phyloP scores from a whole-genome alignment of 2,329 filamentous ascomycete species.

The Colletotrichum trifolii region DNA sequence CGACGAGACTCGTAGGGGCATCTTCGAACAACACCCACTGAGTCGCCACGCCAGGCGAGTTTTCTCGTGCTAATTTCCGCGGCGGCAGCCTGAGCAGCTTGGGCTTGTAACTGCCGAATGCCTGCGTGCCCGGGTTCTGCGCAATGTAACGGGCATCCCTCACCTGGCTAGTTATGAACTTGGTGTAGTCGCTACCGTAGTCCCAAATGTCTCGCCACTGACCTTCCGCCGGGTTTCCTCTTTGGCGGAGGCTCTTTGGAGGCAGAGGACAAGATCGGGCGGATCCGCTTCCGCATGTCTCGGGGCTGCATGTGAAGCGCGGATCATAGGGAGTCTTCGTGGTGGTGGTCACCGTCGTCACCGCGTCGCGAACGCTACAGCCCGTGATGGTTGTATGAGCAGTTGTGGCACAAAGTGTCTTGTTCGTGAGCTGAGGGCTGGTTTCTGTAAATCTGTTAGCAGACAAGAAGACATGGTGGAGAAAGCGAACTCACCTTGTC shows the following conservation, averaged over 20 bases:
- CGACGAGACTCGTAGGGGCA: not conserved
- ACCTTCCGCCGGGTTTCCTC: not conserved
- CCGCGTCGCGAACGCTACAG: conserved; percentile 24
- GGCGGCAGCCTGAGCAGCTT: not conserved
- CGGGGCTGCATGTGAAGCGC: not conserved
- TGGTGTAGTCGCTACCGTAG: not conserved
- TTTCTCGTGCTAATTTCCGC: not conserved
- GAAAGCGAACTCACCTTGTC: conserved; percentile 9
- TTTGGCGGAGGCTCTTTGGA: not conserved
- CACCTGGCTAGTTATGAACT: not conserved
- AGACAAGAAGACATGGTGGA: not conserved
- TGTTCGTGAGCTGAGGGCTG: not conserved
- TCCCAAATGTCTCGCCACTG: not conserved
- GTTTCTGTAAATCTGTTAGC: not conserved
- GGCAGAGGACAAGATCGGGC: not conserved
- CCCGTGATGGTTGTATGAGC: conserved; percentile 23
- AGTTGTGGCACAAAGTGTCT: conserved; percentile 8
- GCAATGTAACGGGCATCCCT: not conserved
- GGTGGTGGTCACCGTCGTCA: conserved; percentile 6
- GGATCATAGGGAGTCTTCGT: not conserved
- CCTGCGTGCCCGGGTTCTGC: not conserved
- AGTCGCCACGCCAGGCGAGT: not conserved
- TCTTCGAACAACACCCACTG: not conserved
- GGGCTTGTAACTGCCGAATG: not conserved
- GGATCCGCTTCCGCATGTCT: not conserved